Base-by-base conservation (phyloP, 2,329 filamentous ascomycete species). In the Aspergillus unguis region DNA sequence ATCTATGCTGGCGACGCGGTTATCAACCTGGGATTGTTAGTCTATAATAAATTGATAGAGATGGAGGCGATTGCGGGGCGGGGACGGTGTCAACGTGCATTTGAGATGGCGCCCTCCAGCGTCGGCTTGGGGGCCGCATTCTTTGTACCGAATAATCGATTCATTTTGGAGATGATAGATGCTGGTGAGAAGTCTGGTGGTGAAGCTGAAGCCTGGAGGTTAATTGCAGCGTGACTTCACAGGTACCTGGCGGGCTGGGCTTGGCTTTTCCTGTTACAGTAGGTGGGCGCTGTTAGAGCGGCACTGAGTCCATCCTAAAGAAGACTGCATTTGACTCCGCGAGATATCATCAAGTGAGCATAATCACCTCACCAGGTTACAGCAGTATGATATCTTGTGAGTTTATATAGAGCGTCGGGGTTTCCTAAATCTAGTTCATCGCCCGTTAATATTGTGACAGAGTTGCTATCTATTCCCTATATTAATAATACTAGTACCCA, bases 131-230 rank as follows among this genome's bases (percentile, higher is more conserved):
- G 92, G 58, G 85, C 86, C 60, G 88, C 86, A 75, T 83, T 87
- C 76, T 92, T 94, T 63, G 87, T 83, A 70, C 94, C 94, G 72
- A 99, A 99, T 63, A 99, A 82, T 65, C 94, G 89, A 73, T 99
- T 97, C 94, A 99, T 97, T 58, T 50, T 79, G 73, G 56, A 9
- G 32, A 29, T n/a, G 17, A 17, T 3, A 37, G 25, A 37, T 7
- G 10, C 8, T 37, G 36, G 44, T 26, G 44, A 43, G 37, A 40
- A 36, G 31, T 47, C 41, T 37, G 36, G n/a, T 47, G 35, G 33
- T 43, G 52, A 28, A 40, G 48, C 33, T 35, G 42, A 28, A 48
- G 33, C n/a, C 48, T 31, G 5, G 25, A 31, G 41, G 17, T 17
- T 25, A 27, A 17, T 32, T 44, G 32, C 28, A 48, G 28, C 37